Base-by-base conservation (phyloP, 768 basidiomycete genomes). In the Lactarius tabidus region DNA sequence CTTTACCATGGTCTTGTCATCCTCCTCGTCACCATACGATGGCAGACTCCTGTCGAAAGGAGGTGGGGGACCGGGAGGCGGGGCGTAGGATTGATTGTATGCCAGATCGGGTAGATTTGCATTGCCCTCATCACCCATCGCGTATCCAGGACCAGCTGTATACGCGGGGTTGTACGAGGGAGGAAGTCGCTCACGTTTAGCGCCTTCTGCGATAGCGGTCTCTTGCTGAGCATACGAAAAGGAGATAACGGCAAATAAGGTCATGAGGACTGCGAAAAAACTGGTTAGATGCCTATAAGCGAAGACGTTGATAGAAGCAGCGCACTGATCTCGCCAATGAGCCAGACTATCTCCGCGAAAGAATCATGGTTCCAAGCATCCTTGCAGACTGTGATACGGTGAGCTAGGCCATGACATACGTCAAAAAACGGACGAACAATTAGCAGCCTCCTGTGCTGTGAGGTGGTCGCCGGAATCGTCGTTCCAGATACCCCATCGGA, bases 171-270 rank as follows among this genome's bases (percentile, higher is more conserved):
- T 57, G 70, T 77, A 75, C 15, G 57, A 57, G n/a, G 43, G 48
- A 14, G 68, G 79, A 77, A 65, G 67, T 85, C n/a, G 73, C 57
- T 48, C 85, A 84, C 15, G 75, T 48, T 79, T 69, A 72, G 88
- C 87, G 59, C 57, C 51, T 14, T 48, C 2, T 14, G 76, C 81
- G 43, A 79, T 74, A 67, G 83, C 84, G 3, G 81, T 74, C 1
- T 92, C 91, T 75, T 95, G 92, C 28, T 87, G 86, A 72, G 89
- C 86, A 78, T 87, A 95, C 17, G 81, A 79, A 72, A 88, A 89
- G 2, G 86, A 83, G 69, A 90, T 70, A 56, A 80, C 67, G n/a
- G 83, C 81, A 79, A 92, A 91, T 65, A 93, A 72, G 41, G 78
- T 69, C 52, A 81, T 79, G 55, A 89, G 70, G 56, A 85, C 87